A percentile compares a stretch with the other conserved stretches of the same genome.
Conservation (phyloP, 306 rosid genomes). For the Cucumis melo region DNA sequence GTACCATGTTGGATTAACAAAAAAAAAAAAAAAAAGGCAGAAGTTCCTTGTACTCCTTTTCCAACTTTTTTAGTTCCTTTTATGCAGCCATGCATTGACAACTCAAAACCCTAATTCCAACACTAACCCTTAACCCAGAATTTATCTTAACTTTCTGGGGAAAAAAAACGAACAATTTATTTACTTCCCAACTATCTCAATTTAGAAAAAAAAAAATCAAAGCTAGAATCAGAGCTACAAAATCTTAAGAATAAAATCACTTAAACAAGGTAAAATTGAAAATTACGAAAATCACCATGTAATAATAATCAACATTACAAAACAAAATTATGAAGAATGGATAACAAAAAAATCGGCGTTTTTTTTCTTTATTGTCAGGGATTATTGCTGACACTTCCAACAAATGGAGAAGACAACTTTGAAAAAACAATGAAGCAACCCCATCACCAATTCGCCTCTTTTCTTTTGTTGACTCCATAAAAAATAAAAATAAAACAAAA, state of each 20-base stretch:
- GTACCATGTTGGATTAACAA: background rate
- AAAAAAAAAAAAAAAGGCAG: background rate
- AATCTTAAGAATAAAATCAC: background rate
- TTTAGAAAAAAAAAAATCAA: background rate
- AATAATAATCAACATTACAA: background rate
- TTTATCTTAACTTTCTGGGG: background rate
- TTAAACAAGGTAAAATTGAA: background rate
- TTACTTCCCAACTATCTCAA: background rate
- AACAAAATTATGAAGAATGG: background rate
- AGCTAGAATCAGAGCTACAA: background rate
- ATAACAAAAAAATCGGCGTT: background rate
- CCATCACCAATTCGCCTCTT: too few species aligned
- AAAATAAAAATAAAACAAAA: background rate
- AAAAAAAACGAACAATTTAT: background rate
- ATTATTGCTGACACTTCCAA: background rate
- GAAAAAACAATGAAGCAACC: background rate
- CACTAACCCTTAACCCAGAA: background rate
- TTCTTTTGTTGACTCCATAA: background rate
- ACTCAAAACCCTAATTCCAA: slow-evolving; percentile 1
- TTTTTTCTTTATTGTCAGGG: background rate
- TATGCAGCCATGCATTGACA: background rate
- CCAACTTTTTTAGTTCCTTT: background rate
- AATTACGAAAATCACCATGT: background rate
- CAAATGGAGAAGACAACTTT: slow-evolving; percentile 1
- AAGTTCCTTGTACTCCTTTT: background rate